A percentile compares a stretch with the other conserved stretches of the same genome.
Conservation (phyloP, 2,329 filamentous ascomycete species). For the Clonostachys sp. region DNA sequence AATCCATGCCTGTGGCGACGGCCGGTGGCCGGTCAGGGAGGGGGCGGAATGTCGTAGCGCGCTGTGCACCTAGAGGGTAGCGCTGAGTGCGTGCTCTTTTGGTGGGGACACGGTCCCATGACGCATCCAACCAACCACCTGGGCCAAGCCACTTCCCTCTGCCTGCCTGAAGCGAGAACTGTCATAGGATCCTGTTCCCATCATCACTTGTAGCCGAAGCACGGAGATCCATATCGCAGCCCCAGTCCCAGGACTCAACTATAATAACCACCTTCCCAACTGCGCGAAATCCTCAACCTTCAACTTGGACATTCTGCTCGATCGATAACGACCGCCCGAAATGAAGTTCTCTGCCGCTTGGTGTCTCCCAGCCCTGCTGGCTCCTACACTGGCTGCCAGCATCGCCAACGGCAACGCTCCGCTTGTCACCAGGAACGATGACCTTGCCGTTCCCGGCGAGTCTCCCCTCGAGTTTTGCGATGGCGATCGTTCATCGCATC, state of each 20-base stretch:
- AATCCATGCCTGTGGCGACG: neutral
- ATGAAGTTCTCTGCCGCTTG: no score
- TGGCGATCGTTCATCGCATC: slow-evolving; percentile 60
- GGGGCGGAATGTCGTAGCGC: slow-evolving; percentile 1
- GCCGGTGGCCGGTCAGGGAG: slow-evolving; percentile 11
- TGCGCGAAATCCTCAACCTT: no score
- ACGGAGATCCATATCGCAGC: neutral
- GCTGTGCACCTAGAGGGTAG: no score
- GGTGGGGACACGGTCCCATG: slow-evolving; percentile 21
- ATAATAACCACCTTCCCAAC: neutral
- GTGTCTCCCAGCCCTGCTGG: slow-evolving; percentile 36
- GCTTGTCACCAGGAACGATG: slow-evolving; percentile 37
- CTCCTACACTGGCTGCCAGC: slow-evolving; percentile 38
- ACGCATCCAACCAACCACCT: slow-evolving; percentile 21
- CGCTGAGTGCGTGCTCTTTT: neutral
- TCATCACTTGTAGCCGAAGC: neutral
- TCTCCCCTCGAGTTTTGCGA: slow-evolving; percentile 80
- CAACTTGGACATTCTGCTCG: no score
- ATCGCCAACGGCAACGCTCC: slow-evolving; percentile 25
- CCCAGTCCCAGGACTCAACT: neutral
- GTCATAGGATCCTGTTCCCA: neutral
- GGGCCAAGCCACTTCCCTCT: neutral
- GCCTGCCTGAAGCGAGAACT: neutral
- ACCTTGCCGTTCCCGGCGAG: slow-evolving; percentile 71
- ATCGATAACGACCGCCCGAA: no score